Base-by-base conservation (phyloP, 225 moss, liverwort and hornwort species). In the Pseudoscleropodium purum region DNA sequence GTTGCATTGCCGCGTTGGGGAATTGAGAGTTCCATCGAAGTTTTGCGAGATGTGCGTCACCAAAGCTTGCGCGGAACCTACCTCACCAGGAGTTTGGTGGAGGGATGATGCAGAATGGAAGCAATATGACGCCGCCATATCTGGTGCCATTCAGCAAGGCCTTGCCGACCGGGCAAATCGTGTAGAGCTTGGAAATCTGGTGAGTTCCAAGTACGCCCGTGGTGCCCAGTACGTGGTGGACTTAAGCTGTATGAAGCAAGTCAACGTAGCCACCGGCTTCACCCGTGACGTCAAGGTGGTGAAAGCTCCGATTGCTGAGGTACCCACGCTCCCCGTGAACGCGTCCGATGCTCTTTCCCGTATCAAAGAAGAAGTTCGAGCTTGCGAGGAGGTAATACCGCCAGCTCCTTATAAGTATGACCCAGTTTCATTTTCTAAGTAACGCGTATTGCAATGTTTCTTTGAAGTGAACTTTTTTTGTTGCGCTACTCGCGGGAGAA, bases 261-360 rank as follows among this genome's bases (percentile, higher is more conserved):
- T 69, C 56, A 92, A 92, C 20, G 5, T 59, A 7, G 13, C 39
- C 7, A 36, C 54, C 41, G 77, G 87, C 8, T 81, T 54, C 66
- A 41, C n/a, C 9, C 91, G 87, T 51, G 81, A 81, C 39, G 76
- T 92, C 4, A 91, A 89, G 76, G 77, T 92, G 17, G 81, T 92
- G 45, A 26, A 75, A 25, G 27, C 29, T 30, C 61, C 81, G 33
- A 54, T 19, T 54, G 34, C 25, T 31, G 57, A 6, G 8, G 6
- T 6, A 6, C 19, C 41, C 1, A 14, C 26, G 5, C 2, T 34
- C 23, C 56, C 57, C 30, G 41, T n/a, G 54, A 29, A 23, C n/a
- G 34, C 16, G 7, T 29, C 57, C 5, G 7, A 41, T 59, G 89
- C 66, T 5, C 5, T 62, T n/a, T 23, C 7, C 14, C 47, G 62